phyloP scores from a whole-genome alignment of 345 rosid genomes.

The Microcos paniculata region DNA sequence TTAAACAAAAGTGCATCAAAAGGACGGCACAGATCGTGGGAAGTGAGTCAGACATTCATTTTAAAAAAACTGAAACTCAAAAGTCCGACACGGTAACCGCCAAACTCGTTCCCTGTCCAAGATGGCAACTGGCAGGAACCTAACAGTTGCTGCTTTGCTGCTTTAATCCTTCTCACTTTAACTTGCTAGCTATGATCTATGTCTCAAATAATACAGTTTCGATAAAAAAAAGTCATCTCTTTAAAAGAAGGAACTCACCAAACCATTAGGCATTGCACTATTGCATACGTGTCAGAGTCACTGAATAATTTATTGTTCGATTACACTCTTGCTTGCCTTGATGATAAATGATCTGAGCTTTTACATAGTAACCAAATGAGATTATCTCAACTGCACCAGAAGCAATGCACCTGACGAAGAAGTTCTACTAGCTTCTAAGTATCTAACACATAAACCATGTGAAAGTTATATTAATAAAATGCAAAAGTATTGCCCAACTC shows the following conservation, averaged over 20 bases:
- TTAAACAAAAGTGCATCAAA: constrained; percentile 8
- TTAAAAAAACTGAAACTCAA: constrained; percentile 7
- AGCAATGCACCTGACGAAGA: background rate
- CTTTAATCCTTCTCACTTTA: background rate
- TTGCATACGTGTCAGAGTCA: too few relatives aligned
- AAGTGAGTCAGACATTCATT: constrained; percentile 28
- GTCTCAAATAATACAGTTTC: constrained; percentile 7
- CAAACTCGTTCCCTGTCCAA: constrained; percentile 46
- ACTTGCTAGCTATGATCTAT: constrained; percentile 2
- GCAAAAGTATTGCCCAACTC: background rate
- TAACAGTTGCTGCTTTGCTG: constrained; percentile 22
- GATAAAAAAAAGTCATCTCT: background rate
- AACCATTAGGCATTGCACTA: too few relatives aligned
- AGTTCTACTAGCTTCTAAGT: too few relatives aligned
- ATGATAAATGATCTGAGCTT: too few relatives aligned
- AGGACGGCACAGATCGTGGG: constrained; percentile 56
- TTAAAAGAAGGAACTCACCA: background rate
- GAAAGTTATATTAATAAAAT: constrained; percentile 7
- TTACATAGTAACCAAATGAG: too few relatives aligned
- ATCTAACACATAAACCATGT: background rate
- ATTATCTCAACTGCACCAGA: background rate
- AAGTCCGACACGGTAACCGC: constrained; percentile 39
- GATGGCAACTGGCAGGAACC: constrained; percentile 25
- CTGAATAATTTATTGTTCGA: too few relatives aligned
- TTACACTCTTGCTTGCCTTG: too few relatives aligned